Evolutionary conservation across 768 basidiomycete genomes (phyloP), one percentile per base, ranked within the genome.

Genomic region (Grammothele lineata): DNA sequence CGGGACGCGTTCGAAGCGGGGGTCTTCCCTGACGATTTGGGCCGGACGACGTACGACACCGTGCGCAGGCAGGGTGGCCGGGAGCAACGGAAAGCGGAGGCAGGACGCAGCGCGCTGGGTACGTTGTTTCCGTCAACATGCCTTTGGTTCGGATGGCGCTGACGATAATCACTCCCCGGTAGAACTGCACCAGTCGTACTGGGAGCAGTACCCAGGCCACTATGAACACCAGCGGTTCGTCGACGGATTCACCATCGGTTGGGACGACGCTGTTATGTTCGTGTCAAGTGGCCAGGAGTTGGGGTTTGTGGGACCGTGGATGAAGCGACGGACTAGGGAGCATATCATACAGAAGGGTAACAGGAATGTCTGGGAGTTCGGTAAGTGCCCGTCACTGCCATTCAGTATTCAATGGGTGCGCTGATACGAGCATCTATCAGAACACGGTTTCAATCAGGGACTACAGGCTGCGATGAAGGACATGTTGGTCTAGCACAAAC

Each of bases 161-260:
- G 35, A 36, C 35, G 6, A 6, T 7, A 14, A 19, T 7, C 12
- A 8, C 18, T 36, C 35, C n/a, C 12, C 6, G 6, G 12, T 23
- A 73, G 71, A 56, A 7, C 50, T 60, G 5, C 77, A 79, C 51
- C 56, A 47, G 0, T 50, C 40, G 2, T 78, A 74, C 52, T 79
- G 77, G 78, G 55, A 73, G 0, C 67, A 72, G 42, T 69, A 77
- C 48, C 70, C 73, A 1, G 80, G 82, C 0, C 62, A 74, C 9
- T 84, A 85, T 51, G 73, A 86, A 45, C 84, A 87, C 49, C 76
- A 75, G 65, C 73, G 84, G 4, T 90, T 90, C 57, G 71, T 65
- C 21, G 71, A 78, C 2, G 89, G 87, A 2, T 90, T 81, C 55
- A 27, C 69, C 2, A 66, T 71, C 42, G 89, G 88, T 1, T 92